Evolutionary conservation across 495 filamentous ascomycete genomes (phyloP).

Genomic region (Penicillium bialowiezense): DNA sequence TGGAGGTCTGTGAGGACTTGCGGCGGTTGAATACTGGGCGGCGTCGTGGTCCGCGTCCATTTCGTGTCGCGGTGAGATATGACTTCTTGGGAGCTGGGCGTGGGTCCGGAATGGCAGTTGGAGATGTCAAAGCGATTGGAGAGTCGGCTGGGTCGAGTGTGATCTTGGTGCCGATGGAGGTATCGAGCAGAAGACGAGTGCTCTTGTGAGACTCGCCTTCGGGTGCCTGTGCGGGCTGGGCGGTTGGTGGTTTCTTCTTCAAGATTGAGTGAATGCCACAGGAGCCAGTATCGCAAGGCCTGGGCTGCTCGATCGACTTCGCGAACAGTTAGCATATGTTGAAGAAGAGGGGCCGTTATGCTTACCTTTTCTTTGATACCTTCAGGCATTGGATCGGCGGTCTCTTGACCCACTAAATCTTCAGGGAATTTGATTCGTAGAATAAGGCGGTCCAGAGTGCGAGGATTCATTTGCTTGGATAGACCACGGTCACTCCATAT

Average conservation of each 20-base stretch:
- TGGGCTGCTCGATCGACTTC: constrained; percentile 2
- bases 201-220: constrained; percentile 32
- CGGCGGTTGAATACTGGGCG: constrained; percentile 42
- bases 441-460: constrained; percentile 40
- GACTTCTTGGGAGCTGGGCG: constrained; percentile 30
- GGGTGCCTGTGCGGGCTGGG: constrained; percentile 10
- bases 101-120: neutral
- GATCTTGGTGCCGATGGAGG: constrained; percentile 23
- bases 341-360: neutral
- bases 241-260: constrained; percentile 30
- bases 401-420: neutral
- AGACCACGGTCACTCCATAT: constrained; percentile 43
- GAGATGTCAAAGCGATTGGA: constrained; percentile 17
- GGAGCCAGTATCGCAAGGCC: neutral
- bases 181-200: constrained; percentile 32
- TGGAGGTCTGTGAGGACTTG: constrained; percentile 39
- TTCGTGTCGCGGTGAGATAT: constrained; percentile 29
- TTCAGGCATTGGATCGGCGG: neutral
- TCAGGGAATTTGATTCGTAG: constrained; percentile 31
- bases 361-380: constrained; percentile 7
- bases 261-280: constrained; percentile 35
- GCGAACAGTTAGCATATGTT: too few species aligned
- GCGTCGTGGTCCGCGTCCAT: constrained; percentile 28
- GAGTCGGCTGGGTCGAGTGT: constrained; percentile 35
- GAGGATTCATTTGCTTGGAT: constrained; percentile 23